Evolutionary conservation across 768 basidiomycete genomes (phyloP).

Genomic region (Pleurotus eryngii): DNA sequence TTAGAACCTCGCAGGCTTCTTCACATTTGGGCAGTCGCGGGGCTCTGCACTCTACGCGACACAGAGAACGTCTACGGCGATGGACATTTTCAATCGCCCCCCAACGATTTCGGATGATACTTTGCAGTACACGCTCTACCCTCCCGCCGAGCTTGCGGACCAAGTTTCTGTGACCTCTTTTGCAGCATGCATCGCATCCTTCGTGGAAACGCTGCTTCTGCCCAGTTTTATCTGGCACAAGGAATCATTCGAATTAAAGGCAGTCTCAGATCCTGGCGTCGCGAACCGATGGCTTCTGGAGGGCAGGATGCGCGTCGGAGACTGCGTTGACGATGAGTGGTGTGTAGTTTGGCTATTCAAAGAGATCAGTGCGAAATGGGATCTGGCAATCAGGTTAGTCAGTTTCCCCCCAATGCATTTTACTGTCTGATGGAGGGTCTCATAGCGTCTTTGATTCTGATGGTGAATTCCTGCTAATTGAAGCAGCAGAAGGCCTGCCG

Average conservation of each 20-base stretch:
- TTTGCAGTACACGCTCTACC: slow-evolving; percentile 73
- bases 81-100: slow-evolving; percentile 71
- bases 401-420: slow-evolving; percentile 1
- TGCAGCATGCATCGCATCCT: slow-evolving; percentile 61
- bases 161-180: slow-evolving; percentile 59
- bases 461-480: slow-evolving; percentile 94
- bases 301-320: slow-evolving; percentile 88
- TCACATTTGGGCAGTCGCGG: no score
- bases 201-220: slow-evolving; percentile 47
- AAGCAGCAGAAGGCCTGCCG: slow-evolving; percentile 88
- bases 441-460: slow-evolving; percentile 80
- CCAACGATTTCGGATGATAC: slow-evolving; percentile 87
- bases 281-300: slow-evolving; percentile 59
- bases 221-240: slow-evolving; percentile 78
- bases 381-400: slow-evolving; percentile 73
- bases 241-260: slow-evolving; percentile 77
- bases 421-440: background rate
- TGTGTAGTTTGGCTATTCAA: slow-evolving; percentile 85
- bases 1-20: no score
- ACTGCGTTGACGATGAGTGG: slow-evolving; percentile 99
- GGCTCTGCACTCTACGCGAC: no score
- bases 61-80: slow-evolving; percentile 15
- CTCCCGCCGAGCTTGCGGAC: slow-evolving; percentile 49
- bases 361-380: slow-evolving; percentile 75
- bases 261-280: slow-evolving; percentile 44